Evolutionary conservation across 2,329 filamentous ascomycete genomes (phyloP).

Genomic region (Verticillium nonalfalfae): DNA sequence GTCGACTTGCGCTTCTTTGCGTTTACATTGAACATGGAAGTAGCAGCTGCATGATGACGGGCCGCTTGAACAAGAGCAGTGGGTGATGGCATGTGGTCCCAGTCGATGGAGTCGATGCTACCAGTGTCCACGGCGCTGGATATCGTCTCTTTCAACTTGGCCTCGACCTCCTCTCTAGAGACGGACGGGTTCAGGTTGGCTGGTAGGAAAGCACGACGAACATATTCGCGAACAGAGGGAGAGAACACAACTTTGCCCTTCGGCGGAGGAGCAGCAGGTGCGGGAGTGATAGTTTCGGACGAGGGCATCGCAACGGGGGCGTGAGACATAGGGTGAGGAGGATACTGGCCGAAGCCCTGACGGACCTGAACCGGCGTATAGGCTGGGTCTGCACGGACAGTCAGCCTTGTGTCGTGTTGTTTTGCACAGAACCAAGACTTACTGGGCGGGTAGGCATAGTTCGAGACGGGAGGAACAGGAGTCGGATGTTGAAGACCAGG

Average conservation of each 20-base stretch:
- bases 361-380: constrained; percentile 58
- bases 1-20: constrained; percentile 80
- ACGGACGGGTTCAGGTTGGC: constrained; percentile 62
- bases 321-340: constrained; percentile 21
- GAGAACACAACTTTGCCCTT: constrained; percentile 73
- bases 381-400: constrained; percentile 35
- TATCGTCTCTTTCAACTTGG: constrained; percentile 80
- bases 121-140: constrained; percentile 70
- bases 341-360: constrained; percentile 48
- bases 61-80: constrained; percentile 70
- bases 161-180: constrained; percentile 65
- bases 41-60: constrained; percentile 16
- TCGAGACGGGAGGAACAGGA: constrained; percentile 18
- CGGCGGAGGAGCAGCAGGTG: constrained; percentile 25
- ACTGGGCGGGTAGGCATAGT: constrained; percentile 33
- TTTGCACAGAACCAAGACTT: constrained; percentile 11
- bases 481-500: constrained; percentile 32
- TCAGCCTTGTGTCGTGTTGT: constrained; percentile 4
- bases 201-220: constrained; percentile 79
- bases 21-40: constrained; percentile 18
- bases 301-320: background rate
- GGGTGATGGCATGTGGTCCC: constrained; percentile 76
- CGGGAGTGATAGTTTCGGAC: constrained; percentile 9
- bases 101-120: constrained; percentile 69
- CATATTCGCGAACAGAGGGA: constrained; percentile 76